Conservation (phyloP, 1,284 basidiomycete genomes). For the Malassezia restricta region DNA sequence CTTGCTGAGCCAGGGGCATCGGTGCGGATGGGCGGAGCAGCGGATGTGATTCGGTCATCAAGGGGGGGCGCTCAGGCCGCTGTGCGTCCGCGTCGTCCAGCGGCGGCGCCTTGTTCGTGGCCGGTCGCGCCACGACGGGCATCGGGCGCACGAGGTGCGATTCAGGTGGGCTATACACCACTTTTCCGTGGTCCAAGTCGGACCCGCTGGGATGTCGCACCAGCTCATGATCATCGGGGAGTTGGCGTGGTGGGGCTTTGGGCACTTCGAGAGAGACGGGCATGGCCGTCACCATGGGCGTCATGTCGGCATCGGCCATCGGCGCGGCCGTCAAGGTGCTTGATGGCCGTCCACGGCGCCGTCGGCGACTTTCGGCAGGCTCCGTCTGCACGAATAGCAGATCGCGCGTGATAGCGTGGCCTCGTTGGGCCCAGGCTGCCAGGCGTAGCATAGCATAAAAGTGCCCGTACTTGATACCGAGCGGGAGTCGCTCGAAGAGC, state of each 20-base stretch:
- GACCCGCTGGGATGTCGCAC: not conserved
- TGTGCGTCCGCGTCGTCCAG: not conserved
- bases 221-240: not conserved
- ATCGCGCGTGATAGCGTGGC: constrained; percentile 20
- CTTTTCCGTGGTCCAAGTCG: constrained; percentile 3
- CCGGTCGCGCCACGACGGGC: constrained; percentile 10
- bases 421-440: constrained; percentile 40
- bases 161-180: not conserved
- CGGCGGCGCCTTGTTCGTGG: not conserved
- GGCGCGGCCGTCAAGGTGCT: constrained; percentile 3
- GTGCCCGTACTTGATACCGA: constrained; percentile 36
- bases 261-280: not conserved
- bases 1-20: constrained; percentile 30
- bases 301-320: not conserved
- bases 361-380: constrained; percentile 5
- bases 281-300: not conserved
- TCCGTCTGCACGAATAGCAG: constrained; percentile 38
- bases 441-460: constrained; percentile 43
- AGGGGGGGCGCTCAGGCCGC: constrained; percentile 10
- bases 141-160: constrained; percentile 13
- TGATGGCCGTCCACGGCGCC: not conserved
- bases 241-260: constrained; percentile 9
- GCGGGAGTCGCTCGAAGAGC: constrained; percentile 39
- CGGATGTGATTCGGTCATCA: constrained; percentile 9
- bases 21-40: constrained; percentile 18